A percentile compares a stretch with the other conserved stretches of the same genome.
phyloP scores from a whole-genome alignment of 768 basidiomycete genomes.

The Coprinopsis strossmayeri region DNA sequence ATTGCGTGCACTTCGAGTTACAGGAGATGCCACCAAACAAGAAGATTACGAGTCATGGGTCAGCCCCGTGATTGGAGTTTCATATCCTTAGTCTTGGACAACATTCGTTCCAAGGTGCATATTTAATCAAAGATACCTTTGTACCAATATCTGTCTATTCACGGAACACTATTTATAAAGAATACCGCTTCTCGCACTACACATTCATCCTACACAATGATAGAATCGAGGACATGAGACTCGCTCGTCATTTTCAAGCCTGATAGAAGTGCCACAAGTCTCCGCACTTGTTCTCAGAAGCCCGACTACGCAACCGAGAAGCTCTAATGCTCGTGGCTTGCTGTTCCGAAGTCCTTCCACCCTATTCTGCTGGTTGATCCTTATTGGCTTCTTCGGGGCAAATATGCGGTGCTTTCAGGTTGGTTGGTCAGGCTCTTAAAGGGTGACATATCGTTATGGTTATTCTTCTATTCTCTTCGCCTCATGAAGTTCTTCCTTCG shows the following conservation, averaged over 20 bases:
- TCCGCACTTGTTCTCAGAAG: background rate
- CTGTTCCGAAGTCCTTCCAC: background rate
- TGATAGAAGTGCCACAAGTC: background rate
- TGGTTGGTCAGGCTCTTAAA: background rate
- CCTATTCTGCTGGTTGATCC: background rate
- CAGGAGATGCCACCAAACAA: slow-evolving; percentile 34
- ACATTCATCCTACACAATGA: background rate
- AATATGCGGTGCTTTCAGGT: background rate
- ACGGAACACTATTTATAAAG: background rate
- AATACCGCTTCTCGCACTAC: background rate
- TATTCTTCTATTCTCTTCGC: background rate
- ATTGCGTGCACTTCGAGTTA: slow-evolving; percentile 34
- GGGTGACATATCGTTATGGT: background rate
- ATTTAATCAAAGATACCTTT: background rate
- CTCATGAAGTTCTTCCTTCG: background rate
- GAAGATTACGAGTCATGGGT: slow-evolving; percentile 42
- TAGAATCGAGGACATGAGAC: background rate
- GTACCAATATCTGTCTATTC: background rate
- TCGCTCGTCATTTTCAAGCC: background rate
- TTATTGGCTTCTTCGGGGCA: background rate
- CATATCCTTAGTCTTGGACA: background rate
- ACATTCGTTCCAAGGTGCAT: background rate
- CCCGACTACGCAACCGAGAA: background rate
- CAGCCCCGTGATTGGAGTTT: slow-evolving; percentile 33
- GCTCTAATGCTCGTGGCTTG: background rate